Conservation (phyloP, 257 asterid genomes). For the Pogostemon cablin region DNA sequence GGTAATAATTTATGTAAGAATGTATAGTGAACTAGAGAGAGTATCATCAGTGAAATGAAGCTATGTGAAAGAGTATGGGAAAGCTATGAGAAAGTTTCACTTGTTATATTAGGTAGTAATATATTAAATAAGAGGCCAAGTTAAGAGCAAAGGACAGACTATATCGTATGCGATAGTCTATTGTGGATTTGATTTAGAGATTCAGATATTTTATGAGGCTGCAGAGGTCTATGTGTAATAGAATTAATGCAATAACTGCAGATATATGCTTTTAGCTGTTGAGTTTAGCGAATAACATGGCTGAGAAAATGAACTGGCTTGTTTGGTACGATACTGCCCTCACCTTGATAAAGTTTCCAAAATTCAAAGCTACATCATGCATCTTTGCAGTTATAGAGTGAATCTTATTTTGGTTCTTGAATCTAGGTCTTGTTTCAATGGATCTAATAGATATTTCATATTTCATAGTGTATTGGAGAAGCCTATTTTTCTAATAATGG, state of each 20-base stretch:
- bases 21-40: background rate
- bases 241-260: background rate
- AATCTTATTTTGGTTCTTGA: background rate
- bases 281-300: constrained; percentile 1
- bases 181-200: background rate
- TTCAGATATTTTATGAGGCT: background rate
- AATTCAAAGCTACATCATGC: background rate
- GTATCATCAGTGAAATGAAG: background rate
- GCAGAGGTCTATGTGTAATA: background rate
- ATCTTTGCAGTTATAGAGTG: background rate
- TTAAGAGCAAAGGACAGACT: background rate
- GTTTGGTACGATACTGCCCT: background rate
- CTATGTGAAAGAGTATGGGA: background rate
- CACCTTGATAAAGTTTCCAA: background rate
- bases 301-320: background rate
- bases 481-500: background rate
- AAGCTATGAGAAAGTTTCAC: background rate
- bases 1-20: background rate
- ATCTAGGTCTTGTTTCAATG: constrained; percentile 24
- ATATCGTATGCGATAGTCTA: background rate
- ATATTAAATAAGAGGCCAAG: background rate
- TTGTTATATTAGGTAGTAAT: background rate
- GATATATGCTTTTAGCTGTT: background rate
- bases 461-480: background rate
- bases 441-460: background rate